Evolutionary conservation across 169 alveolate species (phyloP), one percentile per base, ranked within the genome.

Genomic region (Plasmodium relictum): DNA sequence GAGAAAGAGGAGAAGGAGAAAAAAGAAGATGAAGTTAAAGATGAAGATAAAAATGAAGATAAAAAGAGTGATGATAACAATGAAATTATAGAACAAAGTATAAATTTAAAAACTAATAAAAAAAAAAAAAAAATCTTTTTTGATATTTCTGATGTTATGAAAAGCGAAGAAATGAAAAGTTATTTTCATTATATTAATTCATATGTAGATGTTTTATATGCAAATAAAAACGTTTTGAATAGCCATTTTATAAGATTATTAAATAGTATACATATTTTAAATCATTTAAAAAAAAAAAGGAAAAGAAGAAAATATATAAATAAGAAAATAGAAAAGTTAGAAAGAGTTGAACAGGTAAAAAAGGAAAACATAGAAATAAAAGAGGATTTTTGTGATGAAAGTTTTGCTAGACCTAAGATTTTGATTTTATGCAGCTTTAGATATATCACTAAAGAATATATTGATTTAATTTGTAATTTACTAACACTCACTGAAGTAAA

Each of bases 301-400:
- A 80, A 80, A 59, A 66, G 90, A 80, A 80, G 68, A 68, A 54
- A 66, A 31, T 80, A 66, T 59, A 80, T 80, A 65, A 80, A 39
- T 66, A 80, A 80, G 52, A 65, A 80, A 80, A 66, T 80, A 24
- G 90, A 80, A 50, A 80, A 80, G 39, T 37, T 80, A 20, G 90
- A 65, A 80, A 80, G 66, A 48, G 10, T 41, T 16, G 83, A 80
- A 80, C 71, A 80, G 6, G 62, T 80, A 1, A 41, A 65, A 37
- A 66, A 68, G 41, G 83, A 80, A 20, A 41, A 80, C 44, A 44
- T 80, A 24, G 78, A 80, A 54, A 8, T 80, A 59, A 54, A 80
- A 3, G 90, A 80, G 54, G 90, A 80, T 6, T 58, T 66, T 59
- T 80, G 95, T 73, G 95, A 92, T 71, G 93, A 92, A 70, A 90